Conservation (phyloP, 2,329 filamentous ascomycete genomes). For the Aspergillus texensis region DNA sequence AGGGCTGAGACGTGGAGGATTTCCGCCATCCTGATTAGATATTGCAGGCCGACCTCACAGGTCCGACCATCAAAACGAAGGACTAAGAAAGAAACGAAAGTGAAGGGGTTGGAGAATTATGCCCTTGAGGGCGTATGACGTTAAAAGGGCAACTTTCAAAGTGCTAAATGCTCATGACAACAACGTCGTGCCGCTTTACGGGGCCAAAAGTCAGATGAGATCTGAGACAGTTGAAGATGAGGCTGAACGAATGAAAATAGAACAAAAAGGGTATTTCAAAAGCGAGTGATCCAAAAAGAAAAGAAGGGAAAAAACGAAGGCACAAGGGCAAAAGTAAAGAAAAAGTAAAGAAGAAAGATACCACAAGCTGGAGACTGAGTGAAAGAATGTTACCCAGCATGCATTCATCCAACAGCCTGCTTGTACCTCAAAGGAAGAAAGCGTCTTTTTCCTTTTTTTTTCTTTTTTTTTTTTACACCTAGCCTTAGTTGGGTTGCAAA, state of each 20-base stretch:
- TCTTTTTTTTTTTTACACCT: not conserved
- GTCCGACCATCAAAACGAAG: constrained; percentile 14
- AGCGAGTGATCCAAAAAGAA: not conserved
- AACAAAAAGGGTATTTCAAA: not conserved
- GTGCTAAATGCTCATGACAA: constrained; percentile 8
- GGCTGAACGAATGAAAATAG: not conserved
- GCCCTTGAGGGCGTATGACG: constrained; percentile 5
- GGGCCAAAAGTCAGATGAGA: not conserved
- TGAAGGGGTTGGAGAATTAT: constrained; percentile 4
- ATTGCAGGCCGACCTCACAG: constrained; percentile 16
- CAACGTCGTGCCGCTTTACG: constrained; percentile 3
- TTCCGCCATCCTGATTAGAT: constrained; percentile 29
- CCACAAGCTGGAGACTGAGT: not conserved
- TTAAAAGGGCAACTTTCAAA: not conserved
- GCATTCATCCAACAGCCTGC: constrained; percentile 1
- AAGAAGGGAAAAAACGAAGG: not conserved
- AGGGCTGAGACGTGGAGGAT: constrained; percentile 34
- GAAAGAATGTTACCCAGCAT: constrained; percentile 7
- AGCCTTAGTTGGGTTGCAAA: constrained; percentile 5
- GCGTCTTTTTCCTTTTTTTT: not conserved
- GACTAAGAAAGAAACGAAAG: constrained; percentile 9
- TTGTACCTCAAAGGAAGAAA: constrained; percentile 4
- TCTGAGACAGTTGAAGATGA: not conserved
- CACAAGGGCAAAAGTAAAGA: not conserved
- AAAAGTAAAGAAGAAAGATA: constrained; percentile 1